A percentile compares a stretch with the other conserved stretches of the same genome.
phyloP scores from a whole-genome alignment of 2,329 filamentous ascomycete species.

The Xylaria sp. region DNA sequence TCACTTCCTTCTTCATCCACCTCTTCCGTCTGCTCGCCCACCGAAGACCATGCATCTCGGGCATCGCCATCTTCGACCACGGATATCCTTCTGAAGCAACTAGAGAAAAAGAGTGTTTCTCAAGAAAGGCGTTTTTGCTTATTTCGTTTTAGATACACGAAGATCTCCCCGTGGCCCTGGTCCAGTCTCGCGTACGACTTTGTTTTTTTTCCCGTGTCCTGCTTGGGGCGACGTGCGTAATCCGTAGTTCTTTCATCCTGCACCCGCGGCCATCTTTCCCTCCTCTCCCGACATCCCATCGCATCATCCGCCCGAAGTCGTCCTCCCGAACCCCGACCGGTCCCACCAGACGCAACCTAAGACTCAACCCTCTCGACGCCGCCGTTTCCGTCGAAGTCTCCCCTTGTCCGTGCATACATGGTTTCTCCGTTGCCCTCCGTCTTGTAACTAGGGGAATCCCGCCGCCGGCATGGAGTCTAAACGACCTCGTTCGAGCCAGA shows the following conservation, averaged over 20 bases:
- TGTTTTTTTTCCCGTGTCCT: constrained; percentile 7
- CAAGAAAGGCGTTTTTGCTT: not conserved
- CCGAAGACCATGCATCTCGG: not conserved
- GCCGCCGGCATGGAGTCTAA: constrained; percentile 23
- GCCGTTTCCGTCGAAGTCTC: not conserved
- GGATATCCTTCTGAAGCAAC: not conserved
- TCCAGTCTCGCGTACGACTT: constrained; percentile 12
- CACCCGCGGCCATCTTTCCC: too few species aligned
- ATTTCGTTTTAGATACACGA: not conserved
- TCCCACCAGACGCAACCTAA: not conserved
- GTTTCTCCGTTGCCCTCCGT: constrained; percentile 11
- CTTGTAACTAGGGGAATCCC: constrained; percentile 13
- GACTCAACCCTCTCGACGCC: not conserved
- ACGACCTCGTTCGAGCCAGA: constrained; percentile 38
- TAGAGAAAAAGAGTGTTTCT: not conserved
- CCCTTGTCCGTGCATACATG: constrained; percentile 14
- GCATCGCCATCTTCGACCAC: not conserved
- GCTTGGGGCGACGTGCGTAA: constrained; percentile 4
- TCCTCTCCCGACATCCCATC: not conserved
- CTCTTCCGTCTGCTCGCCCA: not conserved
- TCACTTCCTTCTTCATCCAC: not conserved
- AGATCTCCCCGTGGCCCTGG: not conserved
- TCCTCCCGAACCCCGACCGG: not conserved
- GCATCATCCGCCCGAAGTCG: not conserved
- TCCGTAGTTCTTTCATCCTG: constrained; percentile 4